These are phyloP conservation scores for Septoria linicola DNA, from an alignment of 2,329 filamentous ascomycete genomes.

Conservation along the genomic window DNA sequence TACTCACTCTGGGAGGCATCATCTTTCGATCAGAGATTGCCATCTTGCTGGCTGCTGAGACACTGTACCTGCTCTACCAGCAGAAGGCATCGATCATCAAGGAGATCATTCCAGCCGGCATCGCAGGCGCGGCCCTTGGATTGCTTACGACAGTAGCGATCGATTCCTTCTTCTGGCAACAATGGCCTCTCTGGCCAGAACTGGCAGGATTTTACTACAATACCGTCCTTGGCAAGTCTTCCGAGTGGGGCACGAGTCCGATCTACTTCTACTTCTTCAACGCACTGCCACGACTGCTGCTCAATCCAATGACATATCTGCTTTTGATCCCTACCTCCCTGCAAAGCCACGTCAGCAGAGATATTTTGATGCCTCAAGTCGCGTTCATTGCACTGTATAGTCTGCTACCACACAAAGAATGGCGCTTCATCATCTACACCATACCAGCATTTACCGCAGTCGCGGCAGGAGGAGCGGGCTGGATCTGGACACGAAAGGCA, in stretches of 20 bases:
- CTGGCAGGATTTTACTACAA: slow-evolving; percentile 89
- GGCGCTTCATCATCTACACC: slow-evolving; percentile 88
- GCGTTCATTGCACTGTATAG: slow-evolving; percentile 79
- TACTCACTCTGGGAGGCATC: slow-evolving; percentile 76
- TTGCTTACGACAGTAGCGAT: slow-evolving; percentile 69
- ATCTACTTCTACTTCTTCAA: slow-evolving; percentile 85
- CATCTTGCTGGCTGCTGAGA: slow-evolving; percentile 69
- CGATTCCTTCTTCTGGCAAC: slow-evolving; percentile 93
- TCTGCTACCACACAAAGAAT: slow-evolving; percentile 90
- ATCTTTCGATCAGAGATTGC: slow-evolving; percentile 90
- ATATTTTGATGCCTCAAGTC: slow-evolving; percentile 63
- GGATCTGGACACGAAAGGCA: slow-evolving; percentile 58
- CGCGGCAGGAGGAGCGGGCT: slow-evolving; percentile 70
- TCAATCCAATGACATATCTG: slow-evolving; percentile 69
- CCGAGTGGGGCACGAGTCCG: slow-evolving; percentile 82
- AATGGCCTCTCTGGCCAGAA: slow-evolving; percentile 78
- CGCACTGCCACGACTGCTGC: slow-evolving; percentile 75
- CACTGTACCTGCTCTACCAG: slow-evolving; percentile 61
- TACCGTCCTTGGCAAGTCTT: slow-evolving; percentile 76
- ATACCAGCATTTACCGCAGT: slow-evolving; percentile 77
- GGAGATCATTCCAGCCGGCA: slow-evolving; percentile 65
- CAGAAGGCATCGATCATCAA: slow-evolving; percentile 54
- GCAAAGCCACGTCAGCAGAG: slow-evolving; percentile 53
- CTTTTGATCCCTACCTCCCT: slow-evolving; percentile 53
- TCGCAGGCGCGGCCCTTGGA: slow-evolving; percentile 64